Base-by-base conservation (phyloP, 2,329 filamentous ascomycete genomes). In the Monosporascus sp. region DNA sequence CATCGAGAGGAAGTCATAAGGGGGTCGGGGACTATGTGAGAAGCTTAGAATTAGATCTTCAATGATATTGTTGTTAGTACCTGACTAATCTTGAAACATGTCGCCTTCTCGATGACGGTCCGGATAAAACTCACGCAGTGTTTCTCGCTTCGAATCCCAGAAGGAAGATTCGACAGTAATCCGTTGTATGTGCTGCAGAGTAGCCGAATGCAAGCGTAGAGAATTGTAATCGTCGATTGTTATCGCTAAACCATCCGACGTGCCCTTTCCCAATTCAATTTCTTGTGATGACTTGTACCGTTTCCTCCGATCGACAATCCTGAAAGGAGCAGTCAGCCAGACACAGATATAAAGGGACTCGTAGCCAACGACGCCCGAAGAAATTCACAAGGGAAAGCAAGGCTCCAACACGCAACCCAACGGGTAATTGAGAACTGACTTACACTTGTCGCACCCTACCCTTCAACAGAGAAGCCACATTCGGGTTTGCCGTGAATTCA, bases 1-100 rank as follows among this genome's bases (percentile, higher is more conserved):
- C 72, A 77, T 73, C 43, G 74, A 76, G 9, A 77, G 63, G 56
- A 77, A 77, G 60, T 77, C 74, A 47, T 73, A 77, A 0, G 74
- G 74, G 0, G 74, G 73, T 44, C 70, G 71, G 22, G 74, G 72
- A 50, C 73, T 71, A 22, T 68, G 67, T 3, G 74, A 75, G 57
- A 77, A 77, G 36, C 73, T 72, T 50, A 77, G 65, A 50, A 77
- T 73, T 38, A 77, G 60, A 55, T 72, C 72, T 73, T 35, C 20
- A 39, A 15, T 20, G 25, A 46, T 24, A 51, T 20, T 22, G 4
- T 22, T 41, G 48, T 63, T 54, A 59, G 62, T 20, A 51, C 41
- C 8, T 1, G 27, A 53, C 35, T 8, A 47, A 11, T 41, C 20
- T 35, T 22, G 7, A 11, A 22, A 7, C 31, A 11, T 35, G 27